These are phyloP conservation scores for Henckelia pumila DNA, from an alignment of 257 asterid genomes.

Conservation along the genomic window DNA sequence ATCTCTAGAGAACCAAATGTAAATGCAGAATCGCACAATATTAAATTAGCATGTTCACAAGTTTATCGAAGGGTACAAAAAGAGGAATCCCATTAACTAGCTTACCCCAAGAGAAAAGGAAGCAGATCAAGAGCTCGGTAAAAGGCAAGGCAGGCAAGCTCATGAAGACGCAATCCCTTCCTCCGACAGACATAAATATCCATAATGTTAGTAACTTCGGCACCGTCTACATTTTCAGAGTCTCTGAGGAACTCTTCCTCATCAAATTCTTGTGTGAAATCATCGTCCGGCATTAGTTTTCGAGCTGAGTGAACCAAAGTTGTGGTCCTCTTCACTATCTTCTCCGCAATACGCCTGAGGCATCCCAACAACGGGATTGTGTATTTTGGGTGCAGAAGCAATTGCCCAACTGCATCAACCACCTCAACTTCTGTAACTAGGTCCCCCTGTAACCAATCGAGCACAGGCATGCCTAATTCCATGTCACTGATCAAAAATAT, in stretches of 20 bases:
- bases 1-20: neutral
- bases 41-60: neutral
- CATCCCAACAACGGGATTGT: conserved; percentile 83
- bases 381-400: conserved; percentile 78
- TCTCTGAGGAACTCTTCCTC: conserved; percentile 51
- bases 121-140: conserved; percentile 72
- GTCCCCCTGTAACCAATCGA: conserved; percentile 47
- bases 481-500: neutral
- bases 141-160: conserved; percentile 83
- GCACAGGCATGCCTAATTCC: conserved; percentile 7
- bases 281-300: conserved; percentile 46
- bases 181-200: conserved; percentile 52
- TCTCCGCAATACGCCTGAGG: conserved; percentile 66
- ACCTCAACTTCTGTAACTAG: conserved; percentile 64
- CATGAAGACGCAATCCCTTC: conserved; percentile 72
- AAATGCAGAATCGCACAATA: neutral
- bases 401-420: conserved; percentile 57
- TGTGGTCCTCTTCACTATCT: conserved; percentile 54
- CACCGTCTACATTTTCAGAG: conserved; percentile 38
- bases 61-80: neutral
- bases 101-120: conserved; percentile 65
- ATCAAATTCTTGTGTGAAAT: conserved; percentile 35
- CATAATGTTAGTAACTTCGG: conserved; percentile 40
- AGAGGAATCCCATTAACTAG: neutral
- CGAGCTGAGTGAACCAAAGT: conserved; percentile 59